Evolutionary conservation across 495 filamentous ascomycete genomes (phyloP).

Genomic region (Cercophora newfieldiana): DNA sequence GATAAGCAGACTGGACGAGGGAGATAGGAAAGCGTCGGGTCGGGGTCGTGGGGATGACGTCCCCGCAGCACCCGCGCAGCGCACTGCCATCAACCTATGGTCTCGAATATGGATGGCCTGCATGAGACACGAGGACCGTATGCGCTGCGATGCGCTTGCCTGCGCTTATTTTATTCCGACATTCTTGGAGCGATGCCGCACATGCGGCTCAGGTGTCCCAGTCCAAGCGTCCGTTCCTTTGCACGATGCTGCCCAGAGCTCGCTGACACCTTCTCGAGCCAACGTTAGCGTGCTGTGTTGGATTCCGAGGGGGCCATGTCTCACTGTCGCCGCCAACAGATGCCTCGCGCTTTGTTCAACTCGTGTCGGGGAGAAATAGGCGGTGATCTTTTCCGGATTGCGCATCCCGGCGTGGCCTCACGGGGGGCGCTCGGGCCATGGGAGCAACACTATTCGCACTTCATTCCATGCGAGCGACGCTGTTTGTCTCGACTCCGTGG

Average conservation of each 20-base stretch:
- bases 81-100: neutral
- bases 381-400: conserved; percentile 8
- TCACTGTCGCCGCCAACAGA: conserved; percentile 2
- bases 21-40: conserved; percentile 17
- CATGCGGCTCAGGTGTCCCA: neutral
- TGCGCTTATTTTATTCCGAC: conserved; percentile 6
- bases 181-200: neutral
- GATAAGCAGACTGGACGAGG: conserved; percentile 18
- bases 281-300: neutral
- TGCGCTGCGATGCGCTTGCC: neutral
- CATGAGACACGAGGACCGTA: neutral
- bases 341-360: conserved; percentile 11
- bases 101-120: neutral
- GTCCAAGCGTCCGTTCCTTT: neutral
- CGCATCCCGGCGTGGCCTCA: neutral
- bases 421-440: conserved; percentile 3
- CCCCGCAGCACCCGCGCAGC: neutral
- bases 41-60: conserved; percentile 3
- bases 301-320: neutral
- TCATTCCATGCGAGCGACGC: neutral
- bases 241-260: neutral
- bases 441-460: neutral
- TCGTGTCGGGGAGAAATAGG: neutral
- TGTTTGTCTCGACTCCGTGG: neutral
- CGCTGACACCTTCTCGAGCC: neutral